These are phyloP conservation scores for Aspergillus transmontanensis DNA, from an alignment of 2,329 filamentous ascomycete genomes.

Conservation along the genomic window DNA sequence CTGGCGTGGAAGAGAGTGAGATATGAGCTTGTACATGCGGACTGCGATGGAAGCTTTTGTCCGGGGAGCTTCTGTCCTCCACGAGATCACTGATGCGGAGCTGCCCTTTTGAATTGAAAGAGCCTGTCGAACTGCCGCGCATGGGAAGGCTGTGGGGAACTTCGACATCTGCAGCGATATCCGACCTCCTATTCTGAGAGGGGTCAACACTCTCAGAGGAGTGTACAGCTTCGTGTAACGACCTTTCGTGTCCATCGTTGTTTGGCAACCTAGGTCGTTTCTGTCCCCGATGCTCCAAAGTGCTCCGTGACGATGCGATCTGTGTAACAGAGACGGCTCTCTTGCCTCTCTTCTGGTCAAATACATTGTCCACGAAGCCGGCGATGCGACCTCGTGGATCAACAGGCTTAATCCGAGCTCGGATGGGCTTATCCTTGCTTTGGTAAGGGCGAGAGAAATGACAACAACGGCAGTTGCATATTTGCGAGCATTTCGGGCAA, in stretches of 20 bases:
- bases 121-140: neutral
- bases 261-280: slow-evolving; percentile 13
- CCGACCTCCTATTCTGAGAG: neutral
- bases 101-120: slow-evolving; percentile 5
- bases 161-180: neutral
- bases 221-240: neutral
- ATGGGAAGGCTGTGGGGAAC: neutral
- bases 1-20: neutral
- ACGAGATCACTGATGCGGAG: slow-evolving; percentile 18
- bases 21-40: neutral
- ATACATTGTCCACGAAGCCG: slow-evolving; percentile 42
- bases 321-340: slow-evolving; percentile 12
- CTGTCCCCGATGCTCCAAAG: slow-evolving; percentile 1
- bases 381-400: slow-evolving; percentile 36
- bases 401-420: slow-evolving; percentile 34
- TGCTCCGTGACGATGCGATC: slow-evolving; percentile 7
- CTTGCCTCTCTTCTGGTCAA: slow-evolving; percentile 37
- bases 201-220: neutral
- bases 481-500: slow-evolving; percentile 38
- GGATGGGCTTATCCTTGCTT: slow-evolving; percentile 37
- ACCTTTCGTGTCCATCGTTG: neutral
- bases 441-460: slow-evolving; percentile 37
- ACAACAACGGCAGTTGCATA: slow-evolving; percentile 41
- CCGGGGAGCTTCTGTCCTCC: slow-evolving; percentile 7
- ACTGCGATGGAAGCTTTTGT: neutral